Conservation (phyloP, 2,329 filamentous ascomycete genomes). For the Colletotrichum sp. region DNA sequence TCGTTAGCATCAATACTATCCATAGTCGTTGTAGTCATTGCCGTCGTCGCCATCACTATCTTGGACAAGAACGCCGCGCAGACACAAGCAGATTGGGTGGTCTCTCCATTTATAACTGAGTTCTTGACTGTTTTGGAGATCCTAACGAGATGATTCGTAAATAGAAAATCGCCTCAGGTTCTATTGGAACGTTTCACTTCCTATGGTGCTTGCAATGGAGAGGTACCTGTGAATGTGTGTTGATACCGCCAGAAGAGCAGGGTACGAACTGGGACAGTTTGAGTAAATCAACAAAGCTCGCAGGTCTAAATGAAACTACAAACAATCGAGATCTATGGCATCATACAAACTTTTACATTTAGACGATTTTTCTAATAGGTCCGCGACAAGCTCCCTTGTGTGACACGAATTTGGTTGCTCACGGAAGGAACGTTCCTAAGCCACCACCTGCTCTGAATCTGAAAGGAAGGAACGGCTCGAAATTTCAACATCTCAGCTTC, state of each 20-base stretch:
- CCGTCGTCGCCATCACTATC: too few species aligned
- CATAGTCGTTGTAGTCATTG: not conserved
- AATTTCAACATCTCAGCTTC: not conserved
- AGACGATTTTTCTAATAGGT: too few species aligned
- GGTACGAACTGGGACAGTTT: not conserved
- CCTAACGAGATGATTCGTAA: not conserved
- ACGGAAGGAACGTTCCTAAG: not conserved
- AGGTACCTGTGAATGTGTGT: not conserved
- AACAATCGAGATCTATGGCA: not conserved
- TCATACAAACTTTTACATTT: not conserved
- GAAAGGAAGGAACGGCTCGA: not conserved
- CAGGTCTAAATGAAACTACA: not conserved
- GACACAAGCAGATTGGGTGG: not conserved
- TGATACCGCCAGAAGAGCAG: not conserved
- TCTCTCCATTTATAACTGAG: too few species aligned
- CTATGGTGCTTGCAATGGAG: not conserved
- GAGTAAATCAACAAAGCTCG: fast-evolving
- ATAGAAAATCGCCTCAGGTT: not conserved
- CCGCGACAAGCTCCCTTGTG: fast-evolving
- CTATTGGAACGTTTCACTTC: not conserved
- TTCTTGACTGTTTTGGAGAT: too few species aligned
- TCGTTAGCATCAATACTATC: not conserved
- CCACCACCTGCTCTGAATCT: not conserved
- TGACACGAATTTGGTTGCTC: fast-evolving
- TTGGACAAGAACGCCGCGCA: not conserved